phyloP scores from a whole-genome alignment of 2,329 filamentous ascomycete species.

The Xylogone sp. region DNA sequence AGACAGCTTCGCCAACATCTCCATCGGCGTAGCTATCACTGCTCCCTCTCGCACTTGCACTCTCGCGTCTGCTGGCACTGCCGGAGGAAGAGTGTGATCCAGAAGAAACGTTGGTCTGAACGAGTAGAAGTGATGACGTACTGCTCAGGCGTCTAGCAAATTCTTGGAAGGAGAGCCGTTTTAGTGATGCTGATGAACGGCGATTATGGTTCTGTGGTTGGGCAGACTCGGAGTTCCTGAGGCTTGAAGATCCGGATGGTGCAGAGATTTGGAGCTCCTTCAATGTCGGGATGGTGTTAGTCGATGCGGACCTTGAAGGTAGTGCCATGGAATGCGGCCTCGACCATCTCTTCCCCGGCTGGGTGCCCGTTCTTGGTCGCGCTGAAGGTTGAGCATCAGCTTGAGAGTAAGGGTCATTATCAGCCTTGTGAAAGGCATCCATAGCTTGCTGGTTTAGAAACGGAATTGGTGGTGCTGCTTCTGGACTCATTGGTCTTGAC shows the following conservation, averaged over 20 bases:
- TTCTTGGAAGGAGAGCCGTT: slow-evolving; percentile 58
- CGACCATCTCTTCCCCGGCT: slow-evolving; percentile 5
- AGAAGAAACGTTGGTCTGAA: slow-evolving; percentile 49
- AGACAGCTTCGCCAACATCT: not conserved
- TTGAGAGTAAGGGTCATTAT: slow-evolving; percentile 6
- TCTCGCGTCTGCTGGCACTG: not conserved
- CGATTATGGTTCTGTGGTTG: slow-evolving; percentile 36
- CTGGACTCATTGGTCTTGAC: slow-evolving; percentile 17
- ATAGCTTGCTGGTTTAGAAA: slow-evolving; percentile 25
- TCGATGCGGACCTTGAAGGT: slow-evolving; percentile 23
- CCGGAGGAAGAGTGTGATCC: slow-evolving; percentile 10
- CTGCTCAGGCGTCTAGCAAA: slow-evolving; percentile 58
- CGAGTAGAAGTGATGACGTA: slow-evolving; percentile 55
- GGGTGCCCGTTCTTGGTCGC: slow-evolving; percentile 20
- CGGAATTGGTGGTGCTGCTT: slow-evolving; percentile 19
- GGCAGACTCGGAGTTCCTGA: slow-evolving; percentile 10
- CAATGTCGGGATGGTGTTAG: slow-evolving; percentile 13
- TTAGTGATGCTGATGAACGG: slow-evolving; percentile 49
- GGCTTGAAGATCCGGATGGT: slow-evolving; percentile 8
- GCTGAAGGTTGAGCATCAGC: slow-evolving; percentile 6
- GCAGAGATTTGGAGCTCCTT: slow-evolving; percentile 13
- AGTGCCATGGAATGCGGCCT: slow-evolving; percentile 24
- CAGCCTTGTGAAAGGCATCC: slow-evolving; percentile 19
- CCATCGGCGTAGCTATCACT: slow-evolving; percentile 17
- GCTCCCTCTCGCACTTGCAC: slow-evolving; percentile 14